phyloP scores from a whole-genome alignment of 257 asterid species.

The Rubia yunnanensis region DNA sequence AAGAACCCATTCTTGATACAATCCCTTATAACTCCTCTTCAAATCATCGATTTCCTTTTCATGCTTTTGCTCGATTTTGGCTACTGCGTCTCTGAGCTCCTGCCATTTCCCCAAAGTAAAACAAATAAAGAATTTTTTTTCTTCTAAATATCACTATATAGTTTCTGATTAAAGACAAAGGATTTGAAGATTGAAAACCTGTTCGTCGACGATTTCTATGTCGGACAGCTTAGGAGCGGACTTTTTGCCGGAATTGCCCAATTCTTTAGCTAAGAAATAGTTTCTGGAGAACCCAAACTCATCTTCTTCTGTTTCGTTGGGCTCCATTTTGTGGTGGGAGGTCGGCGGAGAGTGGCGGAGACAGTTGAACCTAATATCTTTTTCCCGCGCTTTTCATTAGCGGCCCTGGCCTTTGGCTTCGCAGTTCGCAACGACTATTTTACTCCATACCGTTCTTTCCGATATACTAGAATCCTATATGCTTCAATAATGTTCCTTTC shows the following conservation, averaged over 20 bases:
- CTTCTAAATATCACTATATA: neutral
- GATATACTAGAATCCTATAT: too few species aligned
- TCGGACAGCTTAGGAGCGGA: slow-evolving; percentile 60
- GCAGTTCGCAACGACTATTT: too few species aligned
- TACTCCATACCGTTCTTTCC: too few species aligned
- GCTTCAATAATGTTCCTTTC: too few species aligned
- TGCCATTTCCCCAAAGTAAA: slow-evolving; percentile 17
- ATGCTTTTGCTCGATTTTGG: slow-evolving; percentile 67
- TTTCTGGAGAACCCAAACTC: slow-evolving; percentile 90
- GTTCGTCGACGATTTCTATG: slow-evolving; percentile 61
- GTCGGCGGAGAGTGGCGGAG: neutral
- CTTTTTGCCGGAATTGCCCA: slow-evolving; percentile 57
- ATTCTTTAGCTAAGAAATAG: slow-evolving; percentile 77
- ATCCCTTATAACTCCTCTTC: slow-evolving; percentile 41
- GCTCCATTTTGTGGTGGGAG: slow-evolving; percentile 29
- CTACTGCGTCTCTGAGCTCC: slow-evolving; percentile 66
- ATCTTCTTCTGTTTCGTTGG: slow-evolving; percentile 50
- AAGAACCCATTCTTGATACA: slow-evolving; percentile 59
- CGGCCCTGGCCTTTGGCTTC: too few species aligned
- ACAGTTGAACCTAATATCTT: too few species aligned
- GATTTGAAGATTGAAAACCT: slow-evolving; percentile 28
- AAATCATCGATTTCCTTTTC: slow-evolving; percentile 57
- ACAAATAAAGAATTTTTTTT: neutral
- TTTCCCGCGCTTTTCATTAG: too few species aligned
- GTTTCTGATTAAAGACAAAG: neutral